phyloP scores from a whole-genome alignment of 805 yeast genomes.

The Saccharomyces paradoxus region DNA sequence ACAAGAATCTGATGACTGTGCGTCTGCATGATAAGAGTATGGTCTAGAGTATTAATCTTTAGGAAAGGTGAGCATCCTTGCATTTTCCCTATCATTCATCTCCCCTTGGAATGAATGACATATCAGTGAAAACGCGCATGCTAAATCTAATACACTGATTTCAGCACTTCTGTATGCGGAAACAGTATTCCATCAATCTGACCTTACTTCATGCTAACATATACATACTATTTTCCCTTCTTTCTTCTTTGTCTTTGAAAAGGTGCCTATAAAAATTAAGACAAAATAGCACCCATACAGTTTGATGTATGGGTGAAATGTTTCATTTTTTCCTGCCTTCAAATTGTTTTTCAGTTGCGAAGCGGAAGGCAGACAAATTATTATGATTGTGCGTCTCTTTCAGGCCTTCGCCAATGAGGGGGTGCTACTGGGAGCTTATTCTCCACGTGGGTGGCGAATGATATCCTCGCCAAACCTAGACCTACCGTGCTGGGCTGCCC shows the following conservation, averaged over 20 bases:
- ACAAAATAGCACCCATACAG: background rate
- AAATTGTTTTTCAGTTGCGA: background rate
- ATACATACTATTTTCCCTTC: background rate
- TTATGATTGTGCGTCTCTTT: background rate
- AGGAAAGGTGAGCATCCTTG: background rate
- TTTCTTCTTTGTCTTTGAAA: background rate
- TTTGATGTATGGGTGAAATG: background rate
- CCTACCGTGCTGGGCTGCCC: background rate
- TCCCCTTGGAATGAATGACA: no score
- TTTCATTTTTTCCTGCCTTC: background rate
- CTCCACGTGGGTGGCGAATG: background rate
- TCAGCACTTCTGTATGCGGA: background rate
- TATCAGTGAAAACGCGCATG: no score
- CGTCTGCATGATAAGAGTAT: background rate
- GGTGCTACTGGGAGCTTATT: background rate
- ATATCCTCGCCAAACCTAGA: background rate
- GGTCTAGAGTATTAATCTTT: background rate
- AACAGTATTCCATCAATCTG: background rate
- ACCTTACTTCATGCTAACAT: background rate
- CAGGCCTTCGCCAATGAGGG: background rate
- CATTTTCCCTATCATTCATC: background rate
- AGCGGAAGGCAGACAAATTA: background rate
- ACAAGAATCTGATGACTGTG: background rate
- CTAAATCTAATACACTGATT: background rate
- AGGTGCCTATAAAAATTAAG: background rate